Evolutionary conservation across 371 early-diverging fungal species (phyloP).

Genomic region (Polyrhizophydium stewartii): DNA sequence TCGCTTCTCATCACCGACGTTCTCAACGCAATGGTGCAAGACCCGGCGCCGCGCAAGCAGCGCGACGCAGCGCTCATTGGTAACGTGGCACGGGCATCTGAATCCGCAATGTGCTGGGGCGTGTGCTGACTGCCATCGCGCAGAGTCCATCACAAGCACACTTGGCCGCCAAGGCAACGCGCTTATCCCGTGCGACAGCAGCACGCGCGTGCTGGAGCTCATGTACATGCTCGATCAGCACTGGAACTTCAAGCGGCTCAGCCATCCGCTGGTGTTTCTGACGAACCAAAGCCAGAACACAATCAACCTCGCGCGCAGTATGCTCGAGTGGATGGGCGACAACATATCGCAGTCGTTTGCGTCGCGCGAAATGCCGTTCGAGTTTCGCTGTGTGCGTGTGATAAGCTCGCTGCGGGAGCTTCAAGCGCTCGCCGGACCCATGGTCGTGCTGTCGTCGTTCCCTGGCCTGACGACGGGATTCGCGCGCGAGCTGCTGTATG

Average conservation of each 20-base stretch:
- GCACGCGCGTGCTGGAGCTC: slow-evolving; percentile 91
- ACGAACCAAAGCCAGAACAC: slow-evolving; percentile 70
- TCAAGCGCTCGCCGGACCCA: slow-evolving; percentile 61
- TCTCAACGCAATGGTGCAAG: slow-evolving; percentile 62
- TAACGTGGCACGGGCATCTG: slow-evolving; percentile 1
- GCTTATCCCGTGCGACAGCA: slow-evolving; percentile 85
- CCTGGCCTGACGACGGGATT: slow-evolving; percentile 76
- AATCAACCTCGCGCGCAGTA: slow-evolving; percentile 78
- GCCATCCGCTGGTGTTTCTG: slow-evolving; percentile 72
- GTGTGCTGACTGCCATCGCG: no score
- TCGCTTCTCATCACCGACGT: slow-evolving; percentile 90
- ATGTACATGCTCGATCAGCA: slow-evolving; percentile 82
- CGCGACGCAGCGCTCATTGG: slow-evolving; percentile 62
- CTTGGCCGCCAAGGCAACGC: slow-evolving; percentile 71
- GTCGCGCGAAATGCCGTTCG: slow-evolving; percentile 82
- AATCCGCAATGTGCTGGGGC: no score
- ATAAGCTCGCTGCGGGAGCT: slow-evolving; percentile 70
- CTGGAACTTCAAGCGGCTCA: slow-evolving; percentile 60
- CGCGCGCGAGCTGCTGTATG: slow-evolving; percentile 70
- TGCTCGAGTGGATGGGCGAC: slow-evolving; percentile 96
- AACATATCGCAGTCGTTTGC: slow-evolving; percentile 67
- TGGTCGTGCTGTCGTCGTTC: slow-evolving; percentile 80
- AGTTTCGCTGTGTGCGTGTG: slow-evolving; percentile 72
- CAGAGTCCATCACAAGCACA: slow-evolving; percentile 43
- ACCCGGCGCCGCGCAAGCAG: slow-evolving; percentile 51